Evolutionary conservation across 345 rosid species (phyloP), one percentile per base, ranked within the genome.

Genomic region (Rhodomyrtus tomentosa): DNA sequence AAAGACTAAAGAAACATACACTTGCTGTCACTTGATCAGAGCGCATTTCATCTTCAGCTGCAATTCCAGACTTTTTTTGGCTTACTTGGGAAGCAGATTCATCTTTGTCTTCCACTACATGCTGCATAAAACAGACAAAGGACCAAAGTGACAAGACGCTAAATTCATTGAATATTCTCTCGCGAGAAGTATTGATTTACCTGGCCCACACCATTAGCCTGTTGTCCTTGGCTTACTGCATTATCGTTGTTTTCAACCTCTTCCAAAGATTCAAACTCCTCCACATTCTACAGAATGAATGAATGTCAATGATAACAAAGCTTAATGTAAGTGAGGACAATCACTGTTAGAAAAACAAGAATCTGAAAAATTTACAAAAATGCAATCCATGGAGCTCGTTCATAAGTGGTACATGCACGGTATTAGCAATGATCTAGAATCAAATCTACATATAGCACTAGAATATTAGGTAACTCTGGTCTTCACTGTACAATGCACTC

Each of bases 151-250:
- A 12, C 55, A 27, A 83, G 58, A 55, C 11, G 50, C 54, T 80
- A 80, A 25, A 80, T 25, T 45, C 36, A 80, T 25, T 25, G 54
- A 22, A 80, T 80, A 80, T 80, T 80, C n/a, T 80, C 82, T 80
- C 29, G 12, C 54, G 3, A 54, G 22, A 81, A 8, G 50, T 53
- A 13, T 83, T 36, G 7, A 68, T 83, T 86, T 86, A 95, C 98
- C 94, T 90, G 89, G 55, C 86, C 89, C 87, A 80, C 87, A 83
- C n/a, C 87, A 85, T 84, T 84, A 81, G 52, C 55, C 56, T 91
- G 85, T 81, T 82, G 76, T 87, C 81, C 89, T 86, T 85, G 90
- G 59, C 42, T 81, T 87, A 87, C 87, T 79, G 91, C 84, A 82
- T 85, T 56, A 80, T 48, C 88, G 81, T 58, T 52, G 53, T 84